These are phyloP conservation scores for Tetradesmus obliquus DNA, from an alignment of 139 green algal species.

Conservation along the genomic window DNA sequence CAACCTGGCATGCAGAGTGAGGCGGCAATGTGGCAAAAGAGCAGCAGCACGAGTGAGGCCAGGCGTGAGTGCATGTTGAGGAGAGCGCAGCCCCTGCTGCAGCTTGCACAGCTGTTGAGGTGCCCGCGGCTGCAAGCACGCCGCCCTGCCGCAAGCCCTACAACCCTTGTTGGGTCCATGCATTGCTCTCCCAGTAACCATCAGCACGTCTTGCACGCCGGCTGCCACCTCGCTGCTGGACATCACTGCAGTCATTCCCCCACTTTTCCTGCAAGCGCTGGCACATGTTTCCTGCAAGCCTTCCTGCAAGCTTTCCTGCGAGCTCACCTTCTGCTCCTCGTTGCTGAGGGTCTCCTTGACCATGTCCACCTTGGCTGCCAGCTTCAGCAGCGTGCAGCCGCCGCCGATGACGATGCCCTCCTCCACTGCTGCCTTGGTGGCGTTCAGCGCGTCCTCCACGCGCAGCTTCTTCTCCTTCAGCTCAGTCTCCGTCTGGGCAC, in stretches of 20 bases:
- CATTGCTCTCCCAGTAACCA: background rate
- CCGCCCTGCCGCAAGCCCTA: too few species aligned
- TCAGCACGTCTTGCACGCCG: background rate
- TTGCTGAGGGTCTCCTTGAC: slow-evolving; percentile 88
- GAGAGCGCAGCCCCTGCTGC: too few species aligned
- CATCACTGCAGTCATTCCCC: background rate
- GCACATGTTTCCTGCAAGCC: background rate
- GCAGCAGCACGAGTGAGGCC: background rate
- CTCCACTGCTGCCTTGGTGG: slow-evolving; percentile 99
- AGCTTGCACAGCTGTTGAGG: too few species aligned
- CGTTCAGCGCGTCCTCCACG: slow-evolving; percentile 99
- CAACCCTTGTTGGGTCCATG: too few species aligned
- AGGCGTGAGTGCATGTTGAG: background rate
- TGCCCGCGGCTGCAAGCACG: too few species aligned
- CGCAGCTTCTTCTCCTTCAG: slow-evolving; percentile 99
- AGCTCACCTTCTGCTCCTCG: slow-evolving; percentile 91
- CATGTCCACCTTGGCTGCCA: slow-evolving; percentile 85
- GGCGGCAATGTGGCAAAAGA: background rate
- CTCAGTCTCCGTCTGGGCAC: slow-evolving; percentile 99
- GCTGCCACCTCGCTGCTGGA: background rate
- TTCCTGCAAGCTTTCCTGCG: background rate
- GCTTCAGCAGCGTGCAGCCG: slow-evolving; percentile 97
- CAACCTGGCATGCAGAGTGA: slow-evolving; percentile 65
- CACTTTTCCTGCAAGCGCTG: background rate
- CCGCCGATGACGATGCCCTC: slow-evolving; percentile 99